phyloP scores from a whole-genome alignment of 2,329 filamentous ascomycete species.

The Colletotrichum shisoi region DNA sequence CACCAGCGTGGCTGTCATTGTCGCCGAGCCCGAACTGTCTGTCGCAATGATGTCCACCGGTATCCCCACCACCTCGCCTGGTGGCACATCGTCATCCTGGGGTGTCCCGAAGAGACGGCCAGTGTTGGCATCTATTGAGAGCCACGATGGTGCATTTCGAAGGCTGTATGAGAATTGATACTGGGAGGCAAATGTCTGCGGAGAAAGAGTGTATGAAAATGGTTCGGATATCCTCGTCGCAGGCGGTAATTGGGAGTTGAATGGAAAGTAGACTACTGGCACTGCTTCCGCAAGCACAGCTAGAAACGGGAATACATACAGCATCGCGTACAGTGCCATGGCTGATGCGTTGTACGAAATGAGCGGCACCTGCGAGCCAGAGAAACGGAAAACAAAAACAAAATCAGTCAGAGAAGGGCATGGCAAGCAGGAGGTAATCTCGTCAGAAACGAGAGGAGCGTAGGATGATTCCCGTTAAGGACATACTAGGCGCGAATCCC shows the following conservation, averaged over 20 bases:
- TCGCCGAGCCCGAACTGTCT: constrained; percentile 69
- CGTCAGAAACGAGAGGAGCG: constrained; percentile 21
- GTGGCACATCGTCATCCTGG: constrained; percentile 56
- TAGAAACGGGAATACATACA: constrained; percentile 45
- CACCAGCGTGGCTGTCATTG: constrained; percentile 73
- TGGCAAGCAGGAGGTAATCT: constrained; percentile 28
- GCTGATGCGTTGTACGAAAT: constrained; percentile 37
- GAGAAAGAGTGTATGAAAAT: constrained; percentile 76
- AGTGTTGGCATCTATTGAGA: constrained; percentile 71
- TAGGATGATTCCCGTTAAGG: constrained; percentile 19
- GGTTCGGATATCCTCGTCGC: constrained; percentile 73
- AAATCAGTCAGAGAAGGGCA: constrained; percentile 28
- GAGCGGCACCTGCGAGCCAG: constrained; percentile 36
- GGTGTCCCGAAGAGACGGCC: constrained; percentile 78
- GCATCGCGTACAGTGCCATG: constrained; percentile 46
- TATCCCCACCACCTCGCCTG: constrained; percentile 64
- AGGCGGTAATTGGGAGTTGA: constrained; percentile 85
- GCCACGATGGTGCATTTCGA: constrained; percentile 72
- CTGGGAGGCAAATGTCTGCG: constrained; percentile 74
- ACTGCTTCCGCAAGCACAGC: constrained; percentile 47
- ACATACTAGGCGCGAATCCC: constrained; percentile 28
- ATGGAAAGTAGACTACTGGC: constrained; percentile 68
- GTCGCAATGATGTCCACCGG: constrained; percentile 73
- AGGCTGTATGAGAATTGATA: constrained; percentile 72
- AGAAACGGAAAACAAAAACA: constrained; percentile 38